Evolutionary conservation across 352 stramenopile species (phyloP).

Genomic region (Pythium oligandrum): DNA sequence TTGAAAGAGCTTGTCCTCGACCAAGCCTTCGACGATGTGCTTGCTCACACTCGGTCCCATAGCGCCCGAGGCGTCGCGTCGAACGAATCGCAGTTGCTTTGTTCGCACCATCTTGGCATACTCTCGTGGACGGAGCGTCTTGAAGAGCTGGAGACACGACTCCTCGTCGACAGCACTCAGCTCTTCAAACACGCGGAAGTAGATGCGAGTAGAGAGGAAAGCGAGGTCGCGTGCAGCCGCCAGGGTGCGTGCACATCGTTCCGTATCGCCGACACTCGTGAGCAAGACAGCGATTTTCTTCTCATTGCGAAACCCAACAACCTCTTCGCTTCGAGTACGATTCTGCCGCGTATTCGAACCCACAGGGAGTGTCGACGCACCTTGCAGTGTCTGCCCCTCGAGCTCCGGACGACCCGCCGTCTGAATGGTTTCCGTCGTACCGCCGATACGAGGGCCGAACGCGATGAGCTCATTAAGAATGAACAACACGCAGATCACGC

Average conservation of each 20-base stretch:
- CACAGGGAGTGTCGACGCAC: background rate
- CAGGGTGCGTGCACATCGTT: conserved; percentile 51
- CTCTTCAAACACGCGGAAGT: conserved; percentile 78
- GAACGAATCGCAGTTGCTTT: conserved; percentile 44
- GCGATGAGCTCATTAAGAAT: conserved; percentile 9
- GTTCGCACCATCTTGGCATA: conserved; percentile 46
- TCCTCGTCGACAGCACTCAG: conserved; percentile 48
- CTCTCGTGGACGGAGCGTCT: conserved; percentile 32
- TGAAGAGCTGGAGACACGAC: conserved; percentile 61
- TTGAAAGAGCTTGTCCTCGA: conserved; percentile 24
- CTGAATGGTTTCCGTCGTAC: background rate
- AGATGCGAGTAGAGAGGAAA: conserved; percentile 34
- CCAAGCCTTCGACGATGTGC: conserved; percentile 60
- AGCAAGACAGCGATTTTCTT: conserved; percentile 76
- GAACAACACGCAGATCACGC: conserved; percentile 10
- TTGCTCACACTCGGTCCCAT: conserved; percentile 47
- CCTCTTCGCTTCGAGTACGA: background rate
- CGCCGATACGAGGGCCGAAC: conserved; percentile 4
- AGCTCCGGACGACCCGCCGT: no score
- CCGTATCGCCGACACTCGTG: conserved; percentile 54
- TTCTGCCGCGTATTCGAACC: conserved; percentile 3
- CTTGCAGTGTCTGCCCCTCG: no score
- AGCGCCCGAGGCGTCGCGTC: conserved; percentile 54
- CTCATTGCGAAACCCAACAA: conserved; percentile 46
- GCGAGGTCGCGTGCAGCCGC: conserved; percentile 33